These are phyloP conservation scores for Teratosphaeriaceae sp. DNA, from an alignment of 2,329 filamentous ascomycete species.

Conservation along the genomic window DNA sequence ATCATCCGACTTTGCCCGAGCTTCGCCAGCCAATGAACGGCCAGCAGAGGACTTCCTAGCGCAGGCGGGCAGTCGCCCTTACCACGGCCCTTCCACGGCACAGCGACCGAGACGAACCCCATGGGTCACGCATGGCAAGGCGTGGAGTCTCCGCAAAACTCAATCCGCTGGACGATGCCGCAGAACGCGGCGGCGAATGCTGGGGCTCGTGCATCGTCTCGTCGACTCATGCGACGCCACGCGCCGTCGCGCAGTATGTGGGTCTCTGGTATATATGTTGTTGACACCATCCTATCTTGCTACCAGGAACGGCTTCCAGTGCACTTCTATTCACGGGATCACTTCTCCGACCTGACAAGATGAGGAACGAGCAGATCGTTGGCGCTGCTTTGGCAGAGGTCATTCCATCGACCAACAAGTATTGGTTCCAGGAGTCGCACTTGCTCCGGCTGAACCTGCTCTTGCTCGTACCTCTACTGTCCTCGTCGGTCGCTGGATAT, in stretches of 20 bases:
- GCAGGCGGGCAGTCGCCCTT: conserved; percentile 1
- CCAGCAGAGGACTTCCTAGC: too few relatives aligned
- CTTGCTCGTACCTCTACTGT: conserved; percentile 39
- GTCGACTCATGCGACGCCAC: too few relatives aligned
- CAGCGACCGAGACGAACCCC: background rate
- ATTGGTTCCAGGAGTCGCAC: conserved; percentile 40
- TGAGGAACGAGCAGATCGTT: conserved; percentile 26
- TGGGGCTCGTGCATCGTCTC: too few relatives aligned
- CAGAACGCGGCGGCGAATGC: too few relatives aligned
- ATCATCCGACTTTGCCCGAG: too few relatives aligned
- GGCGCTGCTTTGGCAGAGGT: conserved; percentile 29
- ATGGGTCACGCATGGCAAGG: conserved; percentile 1
- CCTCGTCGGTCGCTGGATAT: conserved; percentile 39
- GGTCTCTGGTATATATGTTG: too few relatives aligned
- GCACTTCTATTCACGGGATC: too few relatives aligned
- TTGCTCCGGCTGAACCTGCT: conserved; percentile 40
- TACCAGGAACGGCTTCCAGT: too few relatives aligned
- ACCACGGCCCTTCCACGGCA: background rate
- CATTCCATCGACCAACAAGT: conserved; percentile 35
- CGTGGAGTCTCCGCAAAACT: conserved; percentile 2
- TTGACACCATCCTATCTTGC: too few relatives aligned
- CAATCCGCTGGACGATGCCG: background rate
- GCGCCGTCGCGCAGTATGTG: too few relatives aligned
- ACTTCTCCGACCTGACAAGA: conserved; percentile 3
- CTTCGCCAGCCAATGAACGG: too few relatives aligned